phyloP scores from a whole-genome alignment of 139 green algal species.

The Mychonastes homosphaera region DNA sequence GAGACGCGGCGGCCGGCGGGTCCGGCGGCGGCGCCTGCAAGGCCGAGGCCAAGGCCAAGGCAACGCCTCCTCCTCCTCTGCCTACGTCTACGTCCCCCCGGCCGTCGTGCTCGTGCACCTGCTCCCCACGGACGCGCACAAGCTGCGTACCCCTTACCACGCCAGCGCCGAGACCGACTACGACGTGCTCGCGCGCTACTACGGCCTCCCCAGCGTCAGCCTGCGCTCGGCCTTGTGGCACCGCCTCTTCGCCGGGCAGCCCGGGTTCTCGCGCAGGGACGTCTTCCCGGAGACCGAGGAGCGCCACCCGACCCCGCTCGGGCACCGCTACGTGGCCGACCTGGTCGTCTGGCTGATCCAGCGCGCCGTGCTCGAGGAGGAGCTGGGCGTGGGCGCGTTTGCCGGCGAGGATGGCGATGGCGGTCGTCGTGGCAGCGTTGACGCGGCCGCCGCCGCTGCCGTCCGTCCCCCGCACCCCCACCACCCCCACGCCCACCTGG shows the following conservation, averaged over 20 bases:
- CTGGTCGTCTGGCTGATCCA: constrained; percentile 8
- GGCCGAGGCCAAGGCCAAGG: no score
- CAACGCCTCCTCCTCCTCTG: no score
- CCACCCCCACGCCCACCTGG: neutral
- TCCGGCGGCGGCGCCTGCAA: no score
- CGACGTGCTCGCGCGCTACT: constrained; percentile 25
- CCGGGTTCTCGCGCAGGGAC: constrained; percentile 4
- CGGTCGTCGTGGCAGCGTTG: neutral
- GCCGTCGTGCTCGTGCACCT: constrained; percentile 20
- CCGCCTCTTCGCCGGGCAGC: neutral
- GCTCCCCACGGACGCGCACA: neutral
- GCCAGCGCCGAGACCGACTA: constrained; percentile 20
- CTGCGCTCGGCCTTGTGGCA: constrained; percentile 10
- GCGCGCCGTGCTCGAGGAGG: neutral
- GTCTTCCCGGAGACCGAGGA: constrained; percentile 5
- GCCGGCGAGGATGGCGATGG: neutral
- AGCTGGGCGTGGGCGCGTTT: neutral
- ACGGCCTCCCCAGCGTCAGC: constrained; percentile 16
- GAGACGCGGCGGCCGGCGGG: neutral
- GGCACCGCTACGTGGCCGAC: constrained; percentile 14
- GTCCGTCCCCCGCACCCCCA: neutral
- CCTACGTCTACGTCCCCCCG: no score
- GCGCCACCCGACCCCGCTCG: constrained; percentile 11
- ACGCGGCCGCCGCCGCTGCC: neutral
- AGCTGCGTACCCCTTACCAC: neutral